Evolutionary conservation across 345 rosid genomes (phyloP), one percentile per base, ranked within the genome.

Genomic region (Kandelia obovata): DNA sequence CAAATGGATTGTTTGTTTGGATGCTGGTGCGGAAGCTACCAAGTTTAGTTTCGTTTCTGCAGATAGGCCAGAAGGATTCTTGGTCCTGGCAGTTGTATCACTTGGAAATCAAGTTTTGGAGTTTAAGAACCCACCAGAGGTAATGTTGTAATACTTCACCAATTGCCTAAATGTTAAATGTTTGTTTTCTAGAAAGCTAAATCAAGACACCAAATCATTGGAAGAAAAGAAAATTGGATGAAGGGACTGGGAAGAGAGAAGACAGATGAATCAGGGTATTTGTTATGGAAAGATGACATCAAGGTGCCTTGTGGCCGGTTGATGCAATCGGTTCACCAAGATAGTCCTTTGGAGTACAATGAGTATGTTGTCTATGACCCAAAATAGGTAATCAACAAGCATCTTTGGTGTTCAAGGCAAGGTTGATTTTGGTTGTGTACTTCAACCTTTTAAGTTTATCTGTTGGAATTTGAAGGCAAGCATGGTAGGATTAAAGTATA

Each of bases 1-100:
- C 55, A 87, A 53, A 69, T 97, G 91, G 0, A 83, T 92, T 7
- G 89, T 95, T n/a, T 90, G 96, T 53, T 86, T 89, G 1, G 97
- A 92, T 76, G 89, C 92, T 23, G 92, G 92, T 0, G 91, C 93
- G 16, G 96, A 95, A 73, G 99, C 96, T 28, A 89, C 97, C 11
- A 87, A 83, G 59, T 85, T 86, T 39, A 91, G 93, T 10, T 92
- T 88, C 62, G 86, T 93, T 1, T 85, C 96, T 0, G 77, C 88
- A 2, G 92, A 88, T 65, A 86, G 89, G 79, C 89, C 90, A 3
- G 89, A 87, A 53, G 92, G 97, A n/a, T 87, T 92, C 75, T 77
- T 90, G 62, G 80, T 85, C 53, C 72, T 92, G 52, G 92, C 92
- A 0, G 84, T 88, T 0, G 89, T 68, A 15, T 87, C 97, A 0